phyloP scores from a whole-genome alignment of 2,329 filamentous ascomycete species.

The Byssothecium circinans region DNA sequence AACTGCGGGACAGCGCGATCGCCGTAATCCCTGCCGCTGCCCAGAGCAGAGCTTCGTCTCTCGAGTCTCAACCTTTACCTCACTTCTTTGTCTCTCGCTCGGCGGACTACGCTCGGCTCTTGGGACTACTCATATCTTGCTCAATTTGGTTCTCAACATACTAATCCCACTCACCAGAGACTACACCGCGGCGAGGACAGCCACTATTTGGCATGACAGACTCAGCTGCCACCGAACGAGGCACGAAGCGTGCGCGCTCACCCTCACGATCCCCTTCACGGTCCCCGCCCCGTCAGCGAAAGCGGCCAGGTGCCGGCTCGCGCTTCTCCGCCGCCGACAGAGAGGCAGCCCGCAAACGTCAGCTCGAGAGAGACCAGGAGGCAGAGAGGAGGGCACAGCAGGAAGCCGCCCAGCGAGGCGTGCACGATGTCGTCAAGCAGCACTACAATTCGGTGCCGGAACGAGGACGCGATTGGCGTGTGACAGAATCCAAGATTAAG shows the following conservation, averaged over 20 bases:
- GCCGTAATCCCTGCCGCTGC: neutral
- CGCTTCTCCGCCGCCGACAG: conserved; percentile 69
- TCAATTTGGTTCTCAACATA: no score
- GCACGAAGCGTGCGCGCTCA: conserved; percentile 35
- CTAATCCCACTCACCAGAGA: no score
- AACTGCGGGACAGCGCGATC: conserved; percentile 4
- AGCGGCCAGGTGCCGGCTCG: conserved; percentile 55
- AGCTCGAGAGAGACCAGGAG: conserved; percentile 45
- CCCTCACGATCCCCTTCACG: conserved; percentile 39
- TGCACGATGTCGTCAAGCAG: conserved; percentile 83
- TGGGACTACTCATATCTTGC: neutral
- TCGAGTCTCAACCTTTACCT: neutral
- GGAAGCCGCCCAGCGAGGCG: conserved; percentile 54
- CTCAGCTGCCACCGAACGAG: conserved; percentile 17
- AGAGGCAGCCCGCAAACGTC: conserved; percentile 64
- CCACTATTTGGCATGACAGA: no score
- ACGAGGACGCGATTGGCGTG: conserved; percentile 90
- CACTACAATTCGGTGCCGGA: conserved; percentile 97
- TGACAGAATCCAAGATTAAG: conserved; percentile 92
- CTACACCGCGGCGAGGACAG: no score
- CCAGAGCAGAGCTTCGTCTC: no score
- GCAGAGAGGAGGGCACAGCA: conserved; percentile 52
- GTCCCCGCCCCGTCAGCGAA: conserved; percentile 63
- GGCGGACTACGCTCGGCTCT: neutral
- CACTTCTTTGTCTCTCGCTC: neutral